phyloP scores from a whole-genome alignment of 2,329 filamentous ascomycete species.

The Aspergillus unguis region DNA sequence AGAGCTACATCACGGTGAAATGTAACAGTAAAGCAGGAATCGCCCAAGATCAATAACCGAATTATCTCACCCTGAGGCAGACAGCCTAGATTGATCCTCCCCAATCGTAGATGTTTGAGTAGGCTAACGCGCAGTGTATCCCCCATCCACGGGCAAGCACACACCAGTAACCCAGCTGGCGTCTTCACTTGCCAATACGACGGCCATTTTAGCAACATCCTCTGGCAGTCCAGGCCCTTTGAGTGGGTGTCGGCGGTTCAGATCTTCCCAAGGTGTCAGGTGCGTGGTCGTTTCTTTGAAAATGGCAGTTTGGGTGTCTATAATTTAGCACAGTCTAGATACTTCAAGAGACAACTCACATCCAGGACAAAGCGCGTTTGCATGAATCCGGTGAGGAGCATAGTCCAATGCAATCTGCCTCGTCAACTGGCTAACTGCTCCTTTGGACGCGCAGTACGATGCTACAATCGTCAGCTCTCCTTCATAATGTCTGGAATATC shows the following conservation, averaged over 20 bases:
- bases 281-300: constrained; percentile 13
- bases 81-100: too few species aligned
- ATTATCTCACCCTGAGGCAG: too few species aligned
- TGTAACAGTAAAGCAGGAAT: too few species aligned
- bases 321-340: neutral
- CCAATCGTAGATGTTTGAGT: too few species aligned
- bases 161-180: constrained; percentile 47
- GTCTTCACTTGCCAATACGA: constrained; percentile 49
- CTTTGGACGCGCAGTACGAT: constrained; percentile 50
- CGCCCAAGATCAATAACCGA: too few species aligned
- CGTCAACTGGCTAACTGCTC: constrained; percentile 51
- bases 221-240: constrained; percentile 28
- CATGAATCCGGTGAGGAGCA: constrained; percentile 48
- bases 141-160: constrained; percentile 47
- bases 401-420: constrained; percentile 51
- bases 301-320: constrained; percentile 28
- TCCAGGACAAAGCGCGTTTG: constrained; percentile 55
- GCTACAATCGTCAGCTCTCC: constrained; percentile 12
- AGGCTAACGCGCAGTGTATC: constrained; percentile 31
- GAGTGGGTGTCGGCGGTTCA: constrained; percentile 24
- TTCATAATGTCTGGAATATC: neutral
- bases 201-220: constrained; percentile 40
- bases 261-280: neutral
- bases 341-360: constrained; percentile 27
- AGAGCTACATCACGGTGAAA: too few species aligned